A percentile compares a stretch with the other conserved stretches of the same genome.
phyloP scores from a whole-genome alignment of 495 filamentous ascomycete species.

The Viridothelium virens region DNA sequence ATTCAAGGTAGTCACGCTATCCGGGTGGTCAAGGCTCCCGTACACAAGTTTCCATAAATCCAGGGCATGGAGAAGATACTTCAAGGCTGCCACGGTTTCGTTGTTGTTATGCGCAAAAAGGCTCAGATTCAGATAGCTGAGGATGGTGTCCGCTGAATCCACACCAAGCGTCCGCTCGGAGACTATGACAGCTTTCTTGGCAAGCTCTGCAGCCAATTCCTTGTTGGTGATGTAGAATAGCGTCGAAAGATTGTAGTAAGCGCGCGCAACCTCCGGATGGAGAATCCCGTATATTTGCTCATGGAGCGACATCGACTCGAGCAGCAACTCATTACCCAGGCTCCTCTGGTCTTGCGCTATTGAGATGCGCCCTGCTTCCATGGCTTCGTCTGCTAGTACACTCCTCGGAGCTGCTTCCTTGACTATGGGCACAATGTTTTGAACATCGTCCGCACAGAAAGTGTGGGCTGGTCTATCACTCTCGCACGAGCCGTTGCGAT shows the following conservation, averaged over 20 bases:
- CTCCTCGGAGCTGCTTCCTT: slow-evolving; percentile 87
- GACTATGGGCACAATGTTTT: slow-evolving; percentile 85
- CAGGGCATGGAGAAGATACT: slow-evolving; percentile 85
- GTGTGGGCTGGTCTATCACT: slow-evolving; percentile 48
- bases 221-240: slow-evolving; percentile 93
- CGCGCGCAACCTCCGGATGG: slow-evolving; percentile 90
- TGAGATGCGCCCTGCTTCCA: slow-evolving; percentile 91
- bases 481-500: slow-evolving; percentile 44
- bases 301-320: slow-evolving; percentile 91
- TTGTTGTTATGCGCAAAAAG: slow-evolving; percentile 90
- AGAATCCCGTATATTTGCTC: slow-evolving; percentile 99
- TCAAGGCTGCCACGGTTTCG: slow-evolving; percentile 74
- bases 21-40: slow-evolving; percentile 77
- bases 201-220: slow-evolving; percentile 89
- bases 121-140: slow-evolving; percentile 90
- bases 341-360: slow-evolving; percentile 92
- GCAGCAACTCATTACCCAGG: slow-evolving; percentile 86
- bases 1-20: slow-evolving; percentile 97
- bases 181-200: slow-evolving; percentile 92
- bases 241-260: slow-evolving; percentile 91
- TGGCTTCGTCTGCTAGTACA: slow-evolving; percentile 83
- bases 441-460: slow-evolving; percentile 75
- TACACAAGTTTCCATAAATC: slow-evolving; percentile 97
- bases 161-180: slow-evolving; percentile 90
- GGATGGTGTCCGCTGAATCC: slow-evolving; percentile 85